Evolutionary conservation across 1,284 basidiomycete species (phyloP).

Genomic region (Exsudoporus floridanus): DNA sequence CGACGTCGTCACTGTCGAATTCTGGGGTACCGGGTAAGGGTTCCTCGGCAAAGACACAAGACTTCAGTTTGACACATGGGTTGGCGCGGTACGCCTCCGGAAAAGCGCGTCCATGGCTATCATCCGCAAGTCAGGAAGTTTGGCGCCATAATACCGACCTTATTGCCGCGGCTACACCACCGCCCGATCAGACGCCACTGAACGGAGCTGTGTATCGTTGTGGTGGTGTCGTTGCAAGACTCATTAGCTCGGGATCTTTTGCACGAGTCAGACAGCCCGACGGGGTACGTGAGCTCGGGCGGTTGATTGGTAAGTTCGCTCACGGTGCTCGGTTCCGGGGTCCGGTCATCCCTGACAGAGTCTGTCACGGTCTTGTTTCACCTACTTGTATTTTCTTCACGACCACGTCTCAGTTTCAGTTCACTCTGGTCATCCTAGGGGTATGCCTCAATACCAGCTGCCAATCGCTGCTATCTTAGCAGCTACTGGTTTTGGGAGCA

Average conservation of each 20-base stretch:
- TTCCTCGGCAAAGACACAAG: not conserved
- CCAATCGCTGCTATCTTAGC: slow-evolving; percentile 51
- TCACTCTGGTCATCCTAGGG: not conserved
- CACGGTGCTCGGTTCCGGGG: slow-evolving; percentile 23
- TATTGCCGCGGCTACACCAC: too few relatives aligned
- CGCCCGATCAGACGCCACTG: too few relatives aligned
- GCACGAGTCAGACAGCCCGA: not conserved
- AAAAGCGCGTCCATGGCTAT: too few relatives aligned
- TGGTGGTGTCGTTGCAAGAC: not conserved
- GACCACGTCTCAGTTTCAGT: not conserved
- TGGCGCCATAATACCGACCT: too few relatives aligned
- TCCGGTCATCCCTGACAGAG: slow-evolving; percentile 10
- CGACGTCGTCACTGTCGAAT: not conserved
- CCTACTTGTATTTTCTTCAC: slow-evolving; percentile 9
- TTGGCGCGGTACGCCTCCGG: too few relatives aligned
- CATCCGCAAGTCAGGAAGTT: too few relatives aligned
- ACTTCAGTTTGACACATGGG: too few relatives aligned
- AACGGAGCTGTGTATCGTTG: too few relatives aligned
- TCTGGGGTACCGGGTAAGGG: not conserved
- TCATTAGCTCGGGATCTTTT: not conserved
- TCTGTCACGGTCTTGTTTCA: slow-evolving; percentile 3
- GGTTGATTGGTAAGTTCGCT: not conserved
- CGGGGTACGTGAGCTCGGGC: too few relatives aligned
- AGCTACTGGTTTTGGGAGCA: slow-evolving; percentile 46
- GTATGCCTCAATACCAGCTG: slow-evolving; percentile 64